Percentiles rank a stretch among this genome's conserved stretches.
Evolutionary conservation across 1,139 yeast species (phyloP).

Genomic region (Magnusiomyces fungicola): DNA sequence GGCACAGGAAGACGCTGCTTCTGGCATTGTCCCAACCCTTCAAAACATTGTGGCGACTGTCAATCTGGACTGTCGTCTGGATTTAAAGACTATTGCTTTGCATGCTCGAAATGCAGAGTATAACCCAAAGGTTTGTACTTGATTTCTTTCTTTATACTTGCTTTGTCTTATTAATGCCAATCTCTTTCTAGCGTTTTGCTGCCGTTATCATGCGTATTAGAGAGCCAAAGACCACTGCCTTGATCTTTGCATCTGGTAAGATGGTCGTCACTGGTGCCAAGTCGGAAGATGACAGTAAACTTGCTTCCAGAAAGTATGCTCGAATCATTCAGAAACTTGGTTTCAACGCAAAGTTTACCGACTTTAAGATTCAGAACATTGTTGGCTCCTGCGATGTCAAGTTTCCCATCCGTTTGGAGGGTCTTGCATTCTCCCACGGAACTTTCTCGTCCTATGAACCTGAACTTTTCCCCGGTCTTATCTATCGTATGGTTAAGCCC

Average conservation of each 20-base stretch:
- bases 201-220: conserved; percentile 99
- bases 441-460: conserved; percentile 99
- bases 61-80: conserved; percentile 90
- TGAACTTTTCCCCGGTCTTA: conserved; percentile 94
- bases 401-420: conserved; percentile 95
- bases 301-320: conserved; percentile 96
- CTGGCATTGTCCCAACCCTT: conserved; percentile 93
- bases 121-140: conserved; percentile 53
- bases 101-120: conserved; percentile 99
- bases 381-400: conserved; percentile 97
- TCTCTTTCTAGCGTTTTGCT: conserved; percentile 66
- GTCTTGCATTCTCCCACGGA: conserved; percentile 96
- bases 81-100: conserved; percentile 90
- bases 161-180: conserved; percentile 1
- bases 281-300: conserved; percentile 93
- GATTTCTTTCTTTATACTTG: conserved; percentile 2
- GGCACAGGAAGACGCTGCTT: conserved; percentile 51
- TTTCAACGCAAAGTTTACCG: conserved; percentile 84
- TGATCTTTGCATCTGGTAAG: conserved; percentile 96
- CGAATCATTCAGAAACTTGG: conserved; percentile 97
- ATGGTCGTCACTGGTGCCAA: conserved; percentile 99
- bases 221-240: conserved; percentile 97
- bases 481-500: conserved; percentile 99
- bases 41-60: conserved; percentile 98
- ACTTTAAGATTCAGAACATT: conserved; percentile 93